Percentiles rank a stretch among this genome's conserved stretches.
phyloP scores from a whole-genome alignment of 2,329 filamentous ascomycete species.

The Pleurostoma richardsiae region DNA sequence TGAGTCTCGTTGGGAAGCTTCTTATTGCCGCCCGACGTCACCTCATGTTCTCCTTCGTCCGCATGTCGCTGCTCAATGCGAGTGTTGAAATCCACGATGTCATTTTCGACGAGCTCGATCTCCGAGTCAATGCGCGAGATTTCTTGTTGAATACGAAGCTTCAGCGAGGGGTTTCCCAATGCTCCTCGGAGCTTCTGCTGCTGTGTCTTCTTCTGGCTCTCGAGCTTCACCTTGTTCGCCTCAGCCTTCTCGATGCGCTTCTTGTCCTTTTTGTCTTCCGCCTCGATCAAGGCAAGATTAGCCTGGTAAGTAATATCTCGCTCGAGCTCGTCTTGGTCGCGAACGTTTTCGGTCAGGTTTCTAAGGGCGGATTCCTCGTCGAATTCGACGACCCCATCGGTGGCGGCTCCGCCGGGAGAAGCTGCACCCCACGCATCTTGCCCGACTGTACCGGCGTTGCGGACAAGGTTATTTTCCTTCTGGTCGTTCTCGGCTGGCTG shows the following conservation, averaged over 20 bases:
- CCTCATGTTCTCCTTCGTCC: slow-evolving; percentile 37
- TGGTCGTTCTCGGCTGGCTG: no score
- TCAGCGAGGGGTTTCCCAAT: slow-evolving; percentile 40
- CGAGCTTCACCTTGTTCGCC: slow-evolving; percentile 51
- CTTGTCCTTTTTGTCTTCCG: slow-evolving; percentile 58
- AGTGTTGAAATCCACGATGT: slow-evolving; percentile 73
- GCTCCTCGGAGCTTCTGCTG: slow-evolving; percentile 40
- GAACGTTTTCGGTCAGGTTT: slow-evolving; percentile 62
- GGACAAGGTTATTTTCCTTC: no score
- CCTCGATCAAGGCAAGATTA: slow-evolving; percentile 52
- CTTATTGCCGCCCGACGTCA: slow-evolving; percentile 42
- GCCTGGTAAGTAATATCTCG: slow-evolving; percentile 71
- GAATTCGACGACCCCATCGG: slow-evolving; percentile 16
- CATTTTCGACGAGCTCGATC: slow-evolving; percentile 60
- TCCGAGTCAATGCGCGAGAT: slow-evolving; percentile 62
- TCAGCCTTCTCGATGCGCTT: slow-evolving; percentile 57
- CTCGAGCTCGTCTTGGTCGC: slow-evolving; percentile 86
- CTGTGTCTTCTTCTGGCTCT: slow-evolving; percentile 57
- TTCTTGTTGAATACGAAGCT: slow-evolving; percentile 57
- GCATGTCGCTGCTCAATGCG: slow-evolving; percentile 74
- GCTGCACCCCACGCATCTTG: background rate
- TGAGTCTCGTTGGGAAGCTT: slow-evolving; percentile 75
- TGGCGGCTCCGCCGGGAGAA: background rate
- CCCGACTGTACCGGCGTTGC: no score
- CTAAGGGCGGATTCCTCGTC: slow-evolving; percentile 58